A percentile compares a stretch with the other conserved stretches of the same genome.
Evolutionary conservation across 257 asterid species (phyloP).

Genomic region (Cruciata laevipes): DNA sequence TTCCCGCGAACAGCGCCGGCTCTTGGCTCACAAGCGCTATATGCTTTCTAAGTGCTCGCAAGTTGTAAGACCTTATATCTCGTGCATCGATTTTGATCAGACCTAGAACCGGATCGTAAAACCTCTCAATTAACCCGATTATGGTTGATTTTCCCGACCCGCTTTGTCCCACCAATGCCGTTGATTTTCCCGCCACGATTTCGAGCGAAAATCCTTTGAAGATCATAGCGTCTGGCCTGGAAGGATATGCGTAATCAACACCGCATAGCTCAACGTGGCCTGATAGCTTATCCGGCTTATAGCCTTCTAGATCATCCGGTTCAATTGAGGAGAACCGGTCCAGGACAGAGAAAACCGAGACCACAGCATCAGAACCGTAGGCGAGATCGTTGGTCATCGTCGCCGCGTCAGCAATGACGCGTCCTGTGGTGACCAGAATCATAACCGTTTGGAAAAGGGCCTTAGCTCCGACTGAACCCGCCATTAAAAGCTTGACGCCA

Average conservation of each 20-base stretch:
- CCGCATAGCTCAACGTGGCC: neutral
- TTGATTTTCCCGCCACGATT: neutral
- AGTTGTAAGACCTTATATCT: neutral
- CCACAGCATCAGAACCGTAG: neutral
- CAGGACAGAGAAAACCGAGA: neutral
- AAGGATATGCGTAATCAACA: neutral
- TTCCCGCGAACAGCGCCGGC: neutral
- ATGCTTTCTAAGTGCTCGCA: neutral
- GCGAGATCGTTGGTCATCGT: conserved; percentile 72
- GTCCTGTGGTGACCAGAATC: conserved; percentile 75
- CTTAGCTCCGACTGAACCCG: conserved; percentile 45
- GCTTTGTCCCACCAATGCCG: neutral
- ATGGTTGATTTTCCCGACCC: neutral
- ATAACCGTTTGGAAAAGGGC: conserved; percentile 50
- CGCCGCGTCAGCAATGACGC: conserved; percentile 81
- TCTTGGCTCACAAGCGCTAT: neutral
- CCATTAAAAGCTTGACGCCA: conserved; percentile 61
- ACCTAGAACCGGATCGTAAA: neutral
- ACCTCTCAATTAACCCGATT: neutral
- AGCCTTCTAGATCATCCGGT: neutral
- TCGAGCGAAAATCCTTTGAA: neutral
- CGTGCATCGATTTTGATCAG: neutral
- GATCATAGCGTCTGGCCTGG: neutral
- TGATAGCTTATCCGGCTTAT: neutral
- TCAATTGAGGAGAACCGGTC: neutral